Evolutionary conservation across 169 alveolate genomes (phyloP).

Genomic region (Miamiensis avidus): DNA sequence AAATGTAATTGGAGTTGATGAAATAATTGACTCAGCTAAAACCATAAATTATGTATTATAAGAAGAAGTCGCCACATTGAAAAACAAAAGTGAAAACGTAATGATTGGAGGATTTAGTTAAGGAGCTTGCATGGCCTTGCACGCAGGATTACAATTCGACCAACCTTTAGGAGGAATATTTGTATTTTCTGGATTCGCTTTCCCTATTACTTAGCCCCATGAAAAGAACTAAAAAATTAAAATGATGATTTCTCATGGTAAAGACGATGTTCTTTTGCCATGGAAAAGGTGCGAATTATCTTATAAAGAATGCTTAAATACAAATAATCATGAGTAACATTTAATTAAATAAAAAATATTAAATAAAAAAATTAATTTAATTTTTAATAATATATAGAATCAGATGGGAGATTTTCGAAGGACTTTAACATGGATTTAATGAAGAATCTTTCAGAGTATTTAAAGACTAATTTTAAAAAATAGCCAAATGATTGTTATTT

Average conservation of each 20-base stretch:
- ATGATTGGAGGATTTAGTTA: slow-evolving; percentile 79
- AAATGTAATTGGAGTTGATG: slow-evolving; percentile 40
- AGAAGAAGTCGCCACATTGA: slow-evolving; percentile 48
- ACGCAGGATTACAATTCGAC: slow-evolving; percentile 49
- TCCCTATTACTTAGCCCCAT: slow-evolving; percentile 24
- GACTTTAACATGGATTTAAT: background rate
- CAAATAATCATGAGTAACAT: no score
- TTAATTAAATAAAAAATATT: no score
- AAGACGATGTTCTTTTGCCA: slow-evolving; percentile 53
- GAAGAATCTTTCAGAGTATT: background rate
- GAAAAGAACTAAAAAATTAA: slow-evolving; percentile 57
- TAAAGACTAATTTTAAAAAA: background rate
- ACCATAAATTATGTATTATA: slow-evolving; percentile 39
- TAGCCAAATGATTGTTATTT: background rate
- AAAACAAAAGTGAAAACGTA: slow-evolving; percentile 47
- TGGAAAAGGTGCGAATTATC: slow-evolving; percentile 21
- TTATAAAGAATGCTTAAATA: background rate
- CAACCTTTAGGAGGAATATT: slow-evolving; percentile 60
- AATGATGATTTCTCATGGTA: slow-evolving; percentile 67
- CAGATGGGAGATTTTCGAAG: background rate
- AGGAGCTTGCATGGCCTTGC: slow-evolving; percentile 68
- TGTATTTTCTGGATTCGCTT: slow-evolving; percentile 57
- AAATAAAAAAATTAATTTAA: no score
- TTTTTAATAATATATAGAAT: background rate
- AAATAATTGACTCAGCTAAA: slow-evolving; percentile 38